phyloP scores from a whole-genome alignment of 2,329 filamentous ascomycete species.

The Stemphylium lycopersici region DNA sequence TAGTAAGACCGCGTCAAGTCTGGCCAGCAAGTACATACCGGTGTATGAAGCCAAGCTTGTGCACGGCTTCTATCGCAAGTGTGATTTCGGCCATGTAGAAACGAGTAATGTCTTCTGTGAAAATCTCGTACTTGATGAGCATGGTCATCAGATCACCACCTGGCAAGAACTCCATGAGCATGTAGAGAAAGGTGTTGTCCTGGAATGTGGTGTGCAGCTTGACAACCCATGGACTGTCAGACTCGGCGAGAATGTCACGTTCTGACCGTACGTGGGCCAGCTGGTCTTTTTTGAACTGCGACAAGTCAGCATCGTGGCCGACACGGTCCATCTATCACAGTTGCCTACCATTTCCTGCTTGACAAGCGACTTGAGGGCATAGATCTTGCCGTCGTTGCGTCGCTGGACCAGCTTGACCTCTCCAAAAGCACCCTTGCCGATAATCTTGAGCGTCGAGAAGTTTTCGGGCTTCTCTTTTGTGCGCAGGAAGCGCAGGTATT shows the following conservation, averaged over 20 bases:
- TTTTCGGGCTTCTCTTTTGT: slow-evolving; percentile 94
- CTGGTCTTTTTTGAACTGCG: slow-evolving; percentile 92
- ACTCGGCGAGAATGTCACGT: slow-evolving; percentile 95
- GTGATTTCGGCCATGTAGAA: slow-evolving; percentile 99
- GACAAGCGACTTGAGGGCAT: slow-evolving; percentile 96
- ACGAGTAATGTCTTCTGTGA: slow-evolving; percentile 96
- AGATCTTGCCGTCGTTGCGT: slow-evolving; percentile 95
- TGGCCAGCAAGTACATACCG: slow-evolving; percentile 65
- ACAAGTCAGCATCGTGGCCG: slow-evolving; percentile 21
- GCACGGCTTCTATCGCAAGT: slow-evolving; percentile 96
- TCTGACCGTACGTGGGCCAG: slow-evolving; percentile 96
- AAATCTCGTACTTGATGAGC: slow-evolving; percentile 99
- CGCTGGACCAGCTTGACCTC: slow-evolving; percentile 98
- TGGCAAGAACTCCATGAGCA: slow-evolving; percentile 99
- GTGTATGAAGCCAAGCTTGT: slow-evolving; percentile 97
- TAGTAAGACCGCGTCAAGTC: slow-evolving; percentile 13
- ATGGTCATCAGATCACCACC: slow-evolving; percentile 99
- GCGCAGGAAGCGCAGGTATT: slow-evolving; percentile 90
- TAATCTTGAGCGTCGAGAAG: slow-evolving; percentile 96
- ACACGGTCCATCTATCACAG: not conserved
- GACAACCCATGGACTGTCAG: slow-evolving; percentile 99
- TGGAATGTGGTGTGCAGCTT: slow-evolving; percentile 99
- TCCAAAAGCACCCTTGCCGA: slow-evolving; percentile 97
- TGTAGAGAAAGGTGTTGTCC: slow-evolving; percentile 93
- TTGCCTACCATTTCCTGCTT: slow-evolving; percentile 85